These are phyloP conservation scores for Schwanniomyces sp. DNA, from an alignment of 805 yeast genomes.

Conservation along the genomic window DNA sequence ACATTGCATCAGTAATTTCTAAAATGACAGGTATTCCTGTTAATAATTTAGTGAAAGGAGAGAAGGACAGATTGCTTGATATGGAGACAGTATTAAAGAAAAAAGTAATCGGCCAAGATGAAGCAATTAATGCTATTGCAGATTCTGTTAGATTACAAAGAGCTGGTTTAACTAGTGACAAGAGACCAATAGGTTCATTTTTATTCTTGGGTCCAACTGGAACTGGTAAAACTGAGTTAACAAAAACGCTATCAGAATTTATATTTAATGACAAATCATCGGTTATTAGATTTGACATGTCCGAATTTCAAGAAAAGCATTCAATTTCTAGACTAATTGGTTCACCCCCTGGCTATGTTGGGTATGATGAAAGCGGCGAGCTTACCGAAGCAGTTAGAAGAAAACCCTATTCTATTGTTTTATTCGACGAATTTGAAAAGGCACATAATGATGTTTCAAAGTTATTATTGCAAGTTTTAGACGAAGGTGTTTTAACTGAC, in stretches of 20 bases:
- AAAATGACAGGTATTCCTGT: constrained; percentile 97
- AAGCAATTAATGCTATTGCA: constrained; percentile 84
- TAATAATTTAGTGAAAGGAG: constrained; percentile 88
- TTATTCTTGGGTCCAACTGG: constrained; percentile 98
- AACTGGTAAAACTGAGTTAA: constrained; percentile 95
- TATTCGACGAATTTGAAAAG: constrained; percentile 95
- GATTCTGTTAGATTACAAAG: constrained; percentile 95
- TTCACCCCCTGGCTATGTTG: constrained; percentile 97
- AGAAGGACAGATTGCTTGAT: constrained; percentile 81
- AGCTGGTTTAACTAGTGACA: constrained; percentile 93
- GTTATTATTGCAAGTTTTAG: constrained; percentile 84
- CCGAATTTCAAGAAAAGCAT: constrained; percentile 95
- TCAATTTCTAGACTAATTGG: constrained; percentile 89
- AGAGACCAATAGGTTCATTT: constrained; percentile 94
- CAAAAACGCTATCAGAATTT: constrained; percentile 89
- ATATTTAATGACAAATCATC: constrained; percentile 85
- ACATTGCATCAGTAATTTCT: constrained; percentile 87
- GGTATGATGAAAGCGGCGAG: constrained; percentile 95
- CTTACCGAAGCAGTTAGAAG: constrained; percentile 94
- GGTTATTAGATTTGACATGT: constrained; percentile 93
- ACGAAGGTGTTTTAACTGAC: constrained; percentile 93
- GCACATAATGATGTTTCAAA: constrained; percentile 97
- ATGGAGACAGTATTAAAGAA: constrained; percentile 81
- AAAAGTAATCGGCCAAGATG: constrained; percentile 93
- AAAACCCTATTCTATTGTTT: constrained; percentile 88